Conservation (phyloP, 2,329 filamentous ascomycete species). For the Lecanoromycetidae sp. region DNA sequence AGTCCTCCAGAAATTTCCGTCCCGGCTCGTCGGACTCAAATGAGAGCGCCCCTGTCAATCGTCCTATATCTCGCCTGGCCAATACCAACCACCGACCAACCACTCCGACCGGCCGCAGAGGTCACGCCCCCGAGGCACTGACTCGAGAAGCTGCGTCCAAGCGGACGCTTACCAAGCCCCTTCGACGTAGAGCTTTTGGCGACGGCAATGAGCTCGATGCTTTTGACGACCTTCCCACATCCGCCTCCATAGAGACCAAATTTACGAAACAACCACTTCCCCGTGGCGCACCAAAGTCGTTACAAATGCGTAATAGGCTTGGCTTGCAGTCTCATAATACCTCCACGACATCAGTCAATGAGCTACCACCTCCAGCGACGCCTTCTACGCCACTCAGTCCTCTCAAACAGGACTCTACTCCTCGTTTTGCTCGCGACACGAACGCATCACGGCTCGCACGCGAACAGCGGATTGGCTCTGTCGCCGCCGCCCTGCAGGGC, state of each 20-base stretch:
- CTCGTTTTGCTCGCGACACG: constrained; percentile 54
- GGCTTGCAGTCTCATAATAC: constrained; percentile 28
- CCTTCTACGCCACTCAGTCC: constrained; percentile 48
- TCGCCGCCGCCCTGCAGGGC: constrained; percentile 28
- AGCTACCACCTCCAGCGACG: constrained; percentile 31
- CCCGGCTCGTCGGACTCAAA: constrained; percentile 64
- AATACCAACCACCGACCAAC: constrained; percentile 33
- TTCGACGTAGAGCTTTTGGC: constrained; percentile 62
- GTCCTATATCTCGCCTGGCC: constrained; percentile 31
- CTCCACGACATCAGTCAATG: constrained; percentile 19
- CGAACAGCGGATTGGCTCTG: constrained; percentile 45
- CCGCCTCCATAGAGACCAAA: constrained; percentile 64
- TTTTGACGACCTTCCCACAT: constrained; percentile 92
- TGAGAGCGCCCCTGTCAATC: constrained; percentile 36
- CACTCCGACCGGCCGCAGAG: constrained; percentile 34
- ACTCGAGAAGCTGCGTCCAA: constrained; percentile 41
- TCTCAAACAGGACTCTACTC: constrained; percentile 40
- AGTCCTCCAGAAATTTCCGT: constrained; percentile 58
- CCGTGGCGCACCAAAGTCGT: constrained; percentile 53
- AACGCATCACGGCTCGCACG: constrained; percentile 53
- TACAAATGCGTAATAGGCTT: constrained; percentile 35
- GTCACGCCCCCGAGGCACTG: constrained; percentile 39
- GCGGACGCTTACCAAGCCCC: constrained; percentile 63
- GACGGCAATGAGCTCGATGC: constrained; percentile 84
- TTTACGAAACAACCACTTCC: constrained; percentile 69